Conservation (phyloP, 768 basidiomycete species). For the Lentinula detonsa region DNA sequence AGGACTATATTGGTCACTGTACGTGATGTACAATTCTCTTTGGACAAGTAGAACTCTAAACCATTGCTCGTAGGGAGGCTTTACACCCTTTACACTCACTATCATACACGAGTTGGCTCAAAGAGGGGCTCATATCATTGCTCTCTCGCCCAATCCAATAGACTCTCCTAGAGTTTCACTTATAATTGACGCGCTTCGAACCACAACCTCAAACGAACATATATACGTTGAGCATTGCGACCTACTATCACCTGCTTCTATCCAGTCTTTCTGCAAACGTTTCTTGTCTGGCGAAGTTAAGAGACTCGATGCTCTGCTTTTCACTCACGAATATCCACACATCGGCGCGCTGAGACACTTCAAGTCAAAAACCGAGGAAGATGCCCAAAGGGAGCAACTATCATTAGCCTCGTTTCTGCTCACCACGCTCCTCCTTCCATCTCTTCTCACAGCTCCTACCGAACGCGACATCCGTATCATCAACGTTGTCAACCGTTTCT, state of each 20-base stretch:
- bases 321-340: slow-evolving; percentile 70
- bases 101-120: slow-evolving; percentile 60
- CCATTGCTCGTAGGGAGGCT: slow-evolving; percentile 48
- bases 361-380: slow-evolving; percentile 20
- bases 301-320: slow-evolving; percentile 72
- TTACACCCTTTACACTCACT: slow-evolving; percentile 68
- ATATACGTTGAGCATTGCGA: slow-evolving; percentile 81
- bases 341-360: slow-evolving; percentile 41
- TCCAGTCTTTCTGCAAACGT: slow-evolving; percentile 61
- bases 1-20: slow-evolving; percentile 70
- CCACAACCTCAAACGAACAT: slow-evolving; percentile 65
- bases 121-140: slow-evolving; percentile 76
- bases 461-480: slow-evolving; percentile 90
- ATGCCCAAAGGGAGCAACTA: slow-evolving; percentile 34
- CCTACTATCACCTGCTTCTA: slow-evolving; percentile 55
- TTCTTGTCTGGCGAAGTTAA: slow-evolving; percentile 64
- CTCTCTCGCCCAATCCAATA: slow-evolving; percentile 57
- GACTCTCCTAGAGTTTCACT: slow-evolving; percentile 48
- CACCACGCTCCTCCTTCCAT: slow-evolving; percentile 72
- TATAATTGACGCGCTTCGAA: slow-evolving; percentile 61
- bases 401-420: slow-evolving; percentile 75
- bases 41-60: background rate
- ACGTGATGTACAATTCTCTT: slow-evolving; percentile 14
- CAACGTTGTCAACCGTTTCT: slow-evolving; percentile 83
- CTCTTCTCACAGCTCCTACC: slow-evolving; percentile 73